Conservation (phyloP, 108 stramenopile genomes). For the Mediolabrus comicus region DNA sequence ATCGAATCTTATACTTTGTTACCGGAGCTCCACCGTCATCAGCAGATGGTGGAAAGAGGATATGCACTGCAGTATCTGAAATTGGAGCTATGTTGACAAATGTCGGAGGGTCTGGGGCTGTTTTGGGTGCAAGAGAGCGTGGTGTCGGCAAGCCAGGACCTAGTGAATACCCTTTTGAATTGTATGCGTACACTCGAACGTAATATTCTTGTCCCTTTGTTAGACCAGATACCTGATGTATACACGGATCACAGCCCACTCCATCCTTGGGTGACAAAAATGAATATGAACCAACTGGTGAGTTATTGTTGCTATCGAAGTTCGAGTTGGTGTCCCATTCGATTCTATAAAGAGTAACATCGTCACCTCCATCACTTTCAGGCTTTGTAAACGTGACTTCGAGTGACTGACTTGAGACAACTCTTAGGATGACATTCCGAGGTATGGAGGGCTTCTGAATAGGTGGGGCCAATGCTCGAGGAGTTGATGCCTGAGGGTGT, state of each 20-base stretch:
- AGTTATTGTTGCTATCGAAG: conserved; percentile 59
- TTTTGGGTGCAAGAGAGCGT: conserved; percentile 36
- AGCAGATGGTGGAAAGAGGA: conserved; percentile 49
- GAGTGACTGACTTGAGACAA: conserved; percentile 33
- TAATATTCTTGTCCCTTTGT: conserved; percentile 47
- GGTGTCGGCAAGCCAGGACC: conserved; percentile 25
- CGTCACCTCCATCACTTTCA: conserved; percentile 61
- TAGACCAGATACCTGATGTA: conserved; percentile 40
- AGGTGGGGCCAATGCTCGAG: conserved; percentile 61
- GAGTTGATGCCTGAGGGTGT: conserved; percentile 56
- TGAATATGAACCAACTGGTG: conserved; percentile 59
- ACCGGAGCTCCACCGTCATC: conserved; percentile 57
- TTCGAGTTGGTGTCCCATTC: conserved; percentile 76
- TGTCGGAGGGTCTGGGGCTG: conserved; percentile 50
- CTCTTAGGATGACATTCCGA: conserved; percentile 39
- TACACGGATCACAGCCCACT: conserved; percentile 42
- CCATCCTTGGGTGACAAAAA: conserved; percentile 39
- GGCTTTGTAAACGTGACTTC: conserved; percentile 45
- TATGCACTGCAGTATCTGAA: conserved; percentile 49
- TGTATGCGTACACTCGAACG: conserved; percentile 62
- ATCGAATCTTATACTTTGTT: conserved; percentile 58
- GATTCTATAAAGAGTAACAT: conserved; percentile 65
- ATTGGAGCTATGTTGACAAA: conserved; percentile 23
- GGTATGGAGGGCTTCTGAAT: conserved; percentile 66
- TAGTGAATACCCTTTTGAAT: conserved; percentile 45